These are phyloP conservation scores for Drosera capensis DNA, from an alignment of 148 eudicot genomes.

Conservation along the genomic window DNA sequence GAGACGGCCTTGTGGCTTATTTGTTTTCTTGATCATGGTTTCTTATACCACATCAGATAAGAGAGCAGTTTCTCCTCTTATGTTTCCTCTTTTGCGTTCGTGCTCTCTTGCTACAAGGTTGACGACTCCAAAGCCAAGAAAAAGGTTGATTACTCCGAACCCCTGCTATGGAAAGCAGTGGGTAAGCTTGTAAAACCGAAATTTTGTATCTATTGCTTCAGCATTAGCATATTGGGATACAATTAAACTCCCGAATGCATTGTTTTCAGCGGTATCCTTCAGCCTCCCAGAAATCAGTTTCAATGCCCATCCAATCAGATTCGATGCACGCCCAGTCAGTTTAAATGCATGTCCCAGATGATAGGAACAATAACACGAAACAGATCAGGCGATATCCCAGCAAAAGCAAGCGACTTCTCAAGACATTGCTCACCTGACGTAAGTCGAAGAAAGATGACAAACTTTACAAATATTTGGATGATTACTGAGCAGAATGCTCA, in stretches of 20 bases:
- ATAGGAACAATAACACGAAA: conserved; percentile 11
- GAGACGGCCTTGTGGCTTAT: not conserved
- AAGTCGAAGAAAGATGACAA: conserved; percentile 77
- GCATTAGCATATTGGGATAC: too few relatives aligned
- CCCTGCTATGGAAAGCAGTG: conserved; percentile 28
- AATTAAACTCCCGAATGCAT: too few relatives aligned
- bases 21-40: too few relatives aligned
- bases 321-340: too few relatives aligned
- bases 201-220: too few relatives aligned
- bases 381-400: conserved; percentile 53
- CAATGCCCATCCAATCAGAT: too few relatives aligned
- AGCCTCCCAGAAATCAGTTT: conserved; percentile 50
- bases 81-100: conserved; percentile 59
- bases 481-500: conserved; percentile 31
- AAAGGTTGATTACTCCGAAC: conserved; percentile 37
- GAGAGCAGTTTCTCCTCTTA: conserved; percentile 67
- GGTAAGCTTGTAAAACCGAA: too few relatives aligned
- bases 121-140: conserved; percentile 28
- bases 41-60: conserved; percentile 42
- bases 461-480: conserved; percentile 68
- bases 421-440: conserved; percentile 71
- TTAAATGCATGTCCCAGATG: conserved; percentile 51
- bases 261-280: conserved; percentile 29
- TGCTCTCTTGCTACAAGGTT: conserved; percentile 67
- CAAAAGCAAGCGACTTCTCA: conserved; percentile 83